These are phyloP conservation scores for Harringtonia lauricola DNA, from an alignment of 2,329 filamentous ascomycete species.

Conservation along the genomic window DNA sequence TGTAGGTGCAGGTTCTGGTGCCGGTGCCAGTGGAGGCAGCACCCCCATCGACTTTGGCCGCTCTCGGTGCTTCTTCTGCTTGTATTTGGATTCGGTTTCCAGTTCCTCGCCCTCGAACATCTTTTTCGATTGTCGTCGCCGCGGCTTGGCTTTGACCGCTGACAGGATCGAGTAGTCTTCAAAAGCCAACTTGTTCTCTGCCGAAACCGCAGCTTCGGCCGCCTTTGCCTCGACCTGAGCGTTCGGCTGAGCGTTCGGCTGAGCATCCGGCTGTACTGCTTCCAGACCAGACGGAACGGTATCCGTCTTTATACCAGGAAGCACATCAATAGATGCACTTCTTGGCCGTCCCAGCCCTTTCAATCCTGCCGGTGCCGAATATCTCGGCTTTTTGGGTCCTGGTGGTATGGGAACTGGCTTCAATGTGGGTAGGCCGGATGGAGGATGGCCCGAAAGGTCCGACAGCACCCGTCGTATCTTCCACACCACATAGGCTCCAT, in stretches of 20 bases:
- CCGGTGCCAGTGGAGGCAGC: not conserved
- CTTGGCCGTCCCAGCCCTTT: not conserved
- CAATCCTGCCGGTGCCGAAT: conserved; percentile 10
- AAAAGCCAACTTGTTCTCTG: not conserved
- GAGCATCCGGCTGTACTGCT: no score
- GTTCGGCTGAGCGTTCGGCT: no score
- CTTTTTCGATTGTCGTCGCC: conserved; percentile 6
- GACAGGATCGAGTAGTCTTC: conserved; percentile 31
- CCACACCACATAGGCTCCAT: conserved; percentile 30
- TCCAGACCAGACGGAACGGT: not conserved
- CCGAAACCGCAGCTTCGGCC: not conserved
- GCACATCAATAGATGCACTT: no score
- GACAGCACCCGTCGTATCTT: conserved; percentile 30
- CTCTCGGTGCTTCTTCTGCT: not conserved
- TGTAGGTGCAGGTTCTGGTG: not conserved
- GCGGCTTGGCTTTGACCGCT: conserved; percentile 35
- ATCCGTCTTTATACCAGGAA: no score
- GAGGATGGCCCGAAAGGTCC: conserved; percentile 19
- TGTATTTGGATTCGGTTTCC: not conserved
- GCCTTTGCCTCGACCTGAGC: not conserved
- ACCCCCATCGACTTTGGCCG: conserved; percentile 5
- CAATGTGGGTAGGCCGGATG: conserved; percentile 4
- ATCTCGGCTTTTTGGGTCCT: conserved; percentile 2
- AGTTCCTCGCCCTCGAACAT: conserved; percentile 5
- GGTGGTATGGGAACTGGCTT: not conserved